A percentile compares a stretch with the other conserved stretches of the same genome.
Evolutionary conservation across 2,329 filamentous ascomycete genomes (phyloP).

Genomic region (Arthrobotrys sphaeroides): DNA sequence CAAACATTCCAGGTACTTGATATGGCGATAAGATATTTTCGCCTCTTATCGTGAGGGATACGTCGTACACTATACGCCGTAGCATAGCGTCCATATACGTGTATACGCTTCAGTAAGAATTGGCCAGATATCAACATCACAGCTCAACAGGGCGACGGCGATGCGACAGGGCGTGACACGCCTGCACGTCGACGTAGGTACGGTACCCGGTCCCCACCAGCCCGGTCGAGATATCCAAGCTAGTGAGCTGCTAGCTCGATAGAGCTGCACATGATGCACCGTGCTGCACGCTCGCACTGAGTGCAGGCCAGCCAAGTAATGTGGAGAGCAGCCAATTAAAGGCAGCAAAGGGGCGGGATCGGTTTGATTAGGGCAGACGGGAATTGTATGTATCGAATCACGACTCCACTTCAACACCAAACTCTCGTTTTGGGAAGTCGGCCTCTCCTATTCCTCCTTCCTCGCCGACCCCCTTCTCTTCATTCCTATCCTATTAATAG

Average conservation of each 20-base stretch:
- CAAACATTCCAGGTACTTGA: neutral
- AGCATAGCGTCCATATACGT: neutral
- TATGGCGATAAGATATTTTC: neutral
- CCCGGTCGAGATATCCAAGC: neutral
- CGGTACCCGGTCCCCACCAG: neutral
- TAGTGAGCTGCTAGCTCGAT: neutral
- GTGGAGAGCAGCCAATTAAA: slow-evolving; percentile 28
- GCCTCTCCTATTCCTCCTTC: slow-evolving; percentile 27
- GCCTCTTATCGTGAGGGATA: neutral
- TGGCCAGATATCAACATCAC: too few relatives aligned
- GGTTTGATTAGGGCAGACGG: slow-evolving; percentile 27
- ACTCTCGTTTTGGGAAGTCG: slow-evolving; percentile 30
- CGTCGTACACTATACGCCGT: neutral
- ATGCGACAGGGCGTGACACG: too few relatives aligned
- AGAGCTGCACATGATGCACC: slow-evolving; percentile 33
- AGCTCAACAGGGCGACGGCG: too few relatives aligned
- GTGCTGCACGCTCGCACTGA: too few relatives aligned
- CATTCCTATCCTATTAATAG: slow-evolving; percentile 9
- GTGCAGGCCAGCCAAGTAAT: slow-evolving; percentile 15
- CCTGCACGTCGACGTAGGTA: slow-evolving; percentile 19
- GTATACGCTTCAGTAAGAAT: neutral
- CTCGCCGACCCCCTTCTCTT: slow-evolving; percentile 4
- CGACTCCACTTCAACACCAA: slow-evolving; percentile 27
- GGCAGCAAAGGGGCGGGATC: neutral
- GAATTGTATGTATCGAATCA: slow-evolving; percentile 2